Conservation (phyloP, 225 moss, liverwort and hornwort species). For the Climacium dendroides region DNA sequence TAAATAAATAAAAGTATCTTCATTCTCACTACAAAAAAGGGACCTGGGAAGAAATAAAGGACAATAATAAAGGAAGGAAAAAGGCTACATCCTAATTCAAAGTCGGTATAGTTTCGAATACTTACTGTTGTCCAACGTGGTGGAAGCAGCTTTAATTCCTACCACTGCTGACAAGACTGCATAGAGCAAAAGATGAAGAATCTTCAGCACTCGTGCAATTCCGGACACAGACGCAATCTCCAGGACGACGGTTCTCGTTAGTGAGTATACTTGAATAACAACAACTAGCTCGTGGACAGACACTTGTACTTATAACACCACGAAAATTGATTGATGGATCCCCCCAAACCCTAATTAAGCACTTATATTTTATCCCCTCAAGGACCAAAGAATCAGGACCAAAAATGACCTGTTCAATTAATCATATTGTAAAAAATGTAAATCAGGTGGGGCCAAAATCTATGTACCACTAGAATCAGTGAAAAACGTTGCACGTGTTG, state of each 20-base stretch:
- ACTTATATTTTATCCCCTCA: neutral
- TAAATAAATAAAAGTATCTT: neutral
- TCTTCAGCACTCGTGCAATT: slow-evolving; percentile 1
- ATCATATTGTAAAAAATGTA: too few species aligned
- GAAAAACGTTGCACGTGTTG: neutral
- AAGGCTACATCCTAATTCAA: neutral
- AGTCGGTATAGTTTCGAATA: neutral
- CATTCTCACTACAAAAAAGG: neutral
- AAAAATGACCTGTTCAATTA: neutral
- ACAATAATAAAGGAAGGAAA: neutral
- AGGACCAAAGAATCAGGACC: neutral
- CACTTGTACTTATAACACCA: neutral
- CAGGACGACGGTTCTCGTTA: neutral
- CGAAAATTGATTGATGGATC: neutral
- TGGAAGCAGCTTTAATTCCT: slow-evolving; percentile 70
- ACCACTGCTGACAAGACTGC: slow-evolving; percentile 90
- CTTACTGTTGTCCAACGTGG: slow-evolving; percentile 49
- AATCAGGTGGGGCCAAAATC: neutral
- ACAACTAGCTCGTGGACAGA: neutral
- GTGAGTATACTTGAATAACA: neutral
- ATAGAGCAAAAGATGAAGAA: slow-evolving; percentile 12
- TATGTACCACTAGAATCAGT: neutral
- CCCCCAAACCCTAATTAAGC: neutral
- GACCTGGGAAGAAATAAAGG: neutral
- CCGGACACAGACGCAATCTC: neutral